Base-by-base conservation (phyloP, 257 asterid genomes). In the Prunella vulgaris region DNA sequence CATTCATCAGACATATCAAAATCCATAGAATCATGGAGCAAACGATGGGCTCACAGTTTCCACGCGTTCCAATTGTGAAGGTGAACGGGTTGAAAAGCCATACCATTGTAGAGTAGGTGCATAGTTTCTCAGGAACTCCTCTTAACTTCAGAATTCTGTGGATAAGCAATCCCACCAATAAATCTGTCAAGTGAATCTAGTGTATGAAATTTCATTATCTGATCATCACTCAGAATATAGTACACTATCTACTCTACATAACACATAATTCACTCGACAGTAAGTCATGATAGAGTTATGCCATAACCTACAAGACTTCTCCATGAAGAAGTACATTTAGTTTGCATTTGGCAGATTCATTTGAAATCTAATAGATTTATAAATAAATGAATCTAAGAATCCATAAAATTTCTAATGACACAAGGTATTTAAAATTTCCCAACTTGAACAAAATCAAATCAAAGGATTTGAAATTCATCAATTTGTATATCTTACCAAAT, bases 11-110 rank as follows among this genome's bases (percentile, higher is more conserved):
- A 71, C 96, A 90, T 35, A 81, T 5, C 73, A 88, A 82, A 75
- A 87, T 84, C 96, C 99, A 93, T 10, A 93, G 83, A 70, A 93
- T 83, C 80, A 93, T 82, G 83, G 96, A 89, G 74, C 96, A 89
- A 60, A 93, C 79, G 62, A 90, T 68, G 48, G 96, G 97, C 74
- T 93, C 97, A 66, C 97, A 93, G 81, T 93, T 93, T 49, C 99
- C 97, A 25, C 99, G 97, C 15, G 99, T 91, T 75, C 99, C 99
- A 67, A 93, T 89, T 6, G 97, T 90, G 83, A 93, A 88, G 78
- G 99, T 93, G 80, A 93, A 93, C 13, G 97, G 99, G 72, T 90
- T 93, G 80, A 93, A 87, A 78, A 93, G 90, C 97, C 99, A 93
- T 28, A 86, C 83, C 84, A 82, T 84, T n/a, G 87, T 82, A 0